Percentiles rank a stretch among this genome's conserved stretches.
phyloP scores from a whole-genome alignment of 2,329 filamentous ascomycete species.

The Penicillium sp. region DNA sequence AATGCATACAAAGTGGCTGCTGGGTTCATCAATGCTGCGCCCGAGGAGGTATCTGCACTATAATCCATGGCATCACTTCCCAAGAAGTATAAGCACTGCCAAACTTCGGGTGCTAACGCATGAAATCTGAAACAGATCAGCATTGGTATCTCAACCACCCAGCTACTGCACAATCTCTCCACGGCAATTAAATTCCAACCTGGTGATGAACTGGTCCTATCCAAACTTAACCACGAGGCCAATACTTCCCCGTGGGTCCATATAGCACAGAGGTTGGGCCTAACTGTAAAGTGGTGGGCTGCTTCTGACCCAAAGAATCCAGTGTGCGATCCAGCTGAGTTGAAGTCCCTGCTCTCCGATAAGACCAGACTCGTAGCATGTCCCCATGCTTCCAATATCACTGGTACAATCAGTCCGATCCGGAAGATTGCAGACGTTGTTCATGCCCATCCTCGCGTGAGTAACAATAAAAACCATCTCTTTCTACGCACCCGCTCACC shows the following conservation, averaged over 20 bases:
- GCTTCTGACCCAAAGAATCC: conserved; percentile 54
- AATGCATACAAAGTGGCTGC: conserved; percentile 65
- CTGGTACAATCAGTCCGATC: conserved; percentile 63
- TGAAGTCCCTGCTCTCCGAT: conserved; percentile 58
- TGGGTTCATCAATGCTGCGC: conserved; percentile 65
- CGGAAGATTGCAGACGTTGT: conserved; percentile 37
- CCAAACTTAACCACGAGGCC: conserved; percentile 72
- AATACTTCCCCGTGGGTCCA: conserved; percentile 73
- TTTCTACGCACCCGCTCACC: neutral
- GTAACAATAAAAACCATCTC: neutral
- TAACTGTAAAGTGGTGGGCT: conserved; percentile 70
- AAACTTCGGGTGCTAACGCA: neutral
- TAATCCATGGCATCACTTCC: neutral
- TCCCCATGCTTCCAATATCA: conserved; percentile 71
- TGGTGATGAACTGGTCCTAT: conserved; percentile 68
- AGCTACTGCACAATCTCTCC: conserved; percentile 70
- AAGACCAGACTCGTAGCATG: conserved; percentile 69
- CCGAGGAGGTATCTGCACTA: conserved; percentile 56
- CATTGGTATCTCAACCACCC: conserved; percentile 71
- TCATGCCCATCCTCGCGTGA: conserved; percentile 45
- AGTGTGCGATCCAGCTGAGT: conserved; percentile 56
- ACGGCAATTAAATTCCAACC: conserved; percentile 52
- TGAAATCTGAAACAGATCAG: conserved; percentile 12
- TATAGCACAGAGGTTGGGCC: conserved; percentile 59
- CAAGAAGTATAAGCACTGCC: neutral